These are phyloP conservation scores for Colletotrichum higginsianum DNA, from an alignment of 2,329 filamentous ascomycete species.

Conservation along the genomic window DNA sequence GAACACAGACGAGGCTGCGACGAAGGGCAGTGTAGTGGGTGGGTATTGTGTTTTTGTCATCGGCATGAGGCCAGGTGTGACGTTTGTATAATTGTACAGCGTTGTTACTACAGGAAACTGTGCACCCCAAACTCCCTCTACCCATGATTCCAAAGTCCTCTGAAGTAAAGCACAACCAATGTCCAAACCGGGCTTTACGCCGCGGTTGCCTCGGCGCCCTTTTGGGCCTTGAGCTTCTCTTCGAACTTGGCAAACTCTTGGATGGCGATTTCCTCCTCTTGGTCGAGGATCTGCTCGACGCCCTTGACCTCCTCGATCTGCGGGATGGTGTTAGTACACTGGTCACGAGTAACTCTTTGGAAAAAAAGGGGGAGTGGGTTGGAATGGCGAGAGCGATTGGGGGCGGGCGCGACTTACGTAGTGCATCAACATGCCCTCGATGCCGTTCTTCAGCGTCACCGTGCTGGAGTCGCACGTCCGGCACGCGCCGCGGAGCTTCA, in stretches of 20 bases:
- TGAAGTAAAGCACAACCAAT: not conserved
- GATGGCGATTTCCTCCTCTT: constrained; percentile 90
- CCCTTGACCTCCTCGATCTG: constrained; percentile 96
- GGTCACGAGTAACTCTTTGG: not conserved
- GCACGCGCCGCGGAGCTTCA: constrained; percentile 94
- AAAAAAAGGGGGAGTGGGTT: not conserved
- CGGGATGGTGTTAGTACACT: constrained; percentile 48
- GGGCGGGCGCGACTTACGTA: constrained; percentile 73
- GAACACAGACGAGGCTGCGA: constrained; percentile 15
- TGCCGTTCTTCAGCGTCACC: constrained; percentile 96
- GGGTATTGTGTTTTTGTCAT: constrained; percentile 35
- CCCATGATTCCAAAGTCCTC: not conserved
- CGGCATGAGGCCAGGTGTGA: constrained; percentile 7
- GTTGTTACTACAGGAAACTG: constrained; percentile 15
- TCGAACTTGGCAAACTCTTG: constrained; percentile 96
- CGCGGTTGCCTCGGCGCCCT: constrained; percentile 50
- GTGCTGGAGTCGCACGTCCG: constrained; percentile 97
- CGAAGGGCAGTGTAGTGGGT: constrained; percentile 19
- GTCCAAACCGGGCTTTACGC: not conserved
- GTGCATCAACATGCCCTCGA: constrained; percentile 98
- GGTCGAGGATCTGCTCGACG: constrained; percentile 90
- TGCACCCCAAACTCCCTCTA: not conserved
- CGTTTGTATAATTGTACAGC: constrained; percentile 29
- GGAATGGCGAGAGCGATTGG: not conserved
- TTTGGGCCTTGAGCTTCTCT: constrained; percentile 78